Base-by-base conservation (phyloP, 805 yeast species). In the Ogataea paraovalis region DNA sequence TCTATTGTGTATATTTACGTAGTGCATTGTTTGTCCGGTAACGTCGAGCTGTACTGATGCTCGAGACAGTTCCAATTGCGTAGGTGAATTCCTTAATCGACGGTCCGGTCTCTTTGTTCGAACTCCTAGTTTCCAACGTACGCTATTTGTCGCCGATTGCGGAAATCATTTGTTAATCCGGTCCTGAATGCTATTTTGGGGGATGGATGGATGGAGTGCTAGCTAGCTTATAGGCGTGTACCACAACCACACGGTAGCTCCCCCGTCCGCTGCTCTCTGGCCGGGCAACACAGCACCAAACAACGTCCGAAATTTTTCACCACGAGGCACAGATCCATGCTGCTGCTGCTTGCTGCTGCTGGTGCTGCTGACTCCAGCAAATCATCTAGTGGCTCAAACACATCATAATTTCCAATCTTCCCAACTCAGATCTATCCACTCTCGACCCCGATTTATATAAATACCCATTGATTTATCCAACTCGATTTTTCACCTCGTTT, bases 131-230 rank as follows among this genome's bases (percentile, higher is more conserved):
- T n/a, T n/a, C n/a, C n/a, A n/a, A n/a, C n/a, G n/a, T n/a, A n/a
- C n/a, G 19, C 38, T 16, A 34, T n/a, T 34, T 39, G 10, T 39
- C 41, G 41, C 41, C 41, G 41, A 39, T 23, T 39, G 22, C 41
- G 41, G 41, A 21, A 39, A 21, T 16, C 19, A 14, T 16, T 39
- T 23, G 28, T 39, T 39, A 19, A 22, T 39, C 41, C 41, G 41
- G 30, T 39, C 41, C 22, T 39, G 41, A 20, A 23, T 22, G 13
- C 28, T 25, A 14, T 28, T 14, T n/a, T 22, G 14, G 32, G 4
- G 14, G 30, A 34, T 16, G 4, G 13, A 16, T n/a, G 20, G n/a
- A n/a, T n/a, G n/a, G n/a, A n/a, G n/a, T n/a, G n/a, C n/a, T n/a
- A n/a, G n/a, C n/a, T n/a, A n/a, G n/a, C n/a, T n/a, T n/a, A n/a